Conservation (phyloP, 768 basidiomycete genomes). For the Zangia roseola region DNA sequence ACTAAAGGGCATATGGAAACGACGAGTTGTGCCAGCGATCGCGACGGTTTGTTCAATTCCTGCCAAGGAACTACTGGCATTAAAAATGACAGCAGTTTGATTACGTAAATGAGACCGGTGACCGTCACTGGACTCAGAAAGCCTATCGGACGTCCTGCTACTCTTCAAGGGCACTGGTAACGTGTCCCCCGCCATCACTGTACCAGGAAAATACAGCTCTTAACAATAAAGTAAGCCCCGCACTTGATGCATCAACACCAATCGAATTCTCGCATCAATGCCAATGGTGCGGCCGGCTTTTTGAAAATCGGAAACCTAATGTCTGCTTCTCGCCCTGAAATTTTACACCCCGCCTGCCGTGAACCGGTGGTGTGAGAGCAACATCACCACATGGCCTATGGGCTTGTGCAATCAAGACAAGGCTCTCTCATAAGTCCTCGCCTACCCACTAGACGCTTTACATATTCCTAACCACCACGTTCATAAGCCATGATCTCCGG, state of each 20-base stretch:
- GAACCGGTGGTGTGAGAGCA: constrained; percentile 9
- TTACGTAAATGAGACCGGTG: too few relatives aligned
- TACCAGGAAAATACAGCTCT: background rate
- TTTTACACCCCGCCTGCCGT: constrained; percentile 21
- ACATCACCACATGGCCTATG: background rate
- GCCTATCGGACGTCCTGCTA: too few relatives aligned
- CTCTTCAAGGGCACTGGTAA: too few relatives aligned
- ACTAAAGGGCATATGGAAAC: constrained; percentile 56
- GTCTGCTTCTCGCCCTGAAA: constrained; percentile 29
- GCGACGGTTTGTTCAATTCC: too few relatives aligned
- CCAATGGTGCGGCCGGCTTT: constrained; percentile 8
- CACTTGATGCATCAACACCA: constrained; percentile 20
- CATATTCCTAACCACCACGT: background rate
- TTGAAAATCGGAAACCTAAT: constrained; percentile 34
- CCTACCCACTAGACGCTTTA: too few relatives aligned
- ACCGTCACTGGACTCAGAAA: too few relatives aligned
- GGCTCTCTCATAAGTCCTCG: background rate
- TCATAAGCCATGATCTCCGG: background rate
- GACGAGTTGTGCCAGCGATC: background rate
- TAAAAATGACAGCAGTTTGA: background rate
- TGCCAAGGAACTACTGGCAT: constrained; percentile 1
- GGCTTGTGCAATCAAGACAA: background rate
- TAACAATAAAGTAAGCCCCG: constrained; percentile 16
- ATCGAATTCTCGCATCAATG: constrained; percentile 18
- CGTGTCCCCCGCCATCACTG: background rate